Base-by-base conservation (phyloP, 805 yeast species). In the Cyberlindnera maritima region DNA sequence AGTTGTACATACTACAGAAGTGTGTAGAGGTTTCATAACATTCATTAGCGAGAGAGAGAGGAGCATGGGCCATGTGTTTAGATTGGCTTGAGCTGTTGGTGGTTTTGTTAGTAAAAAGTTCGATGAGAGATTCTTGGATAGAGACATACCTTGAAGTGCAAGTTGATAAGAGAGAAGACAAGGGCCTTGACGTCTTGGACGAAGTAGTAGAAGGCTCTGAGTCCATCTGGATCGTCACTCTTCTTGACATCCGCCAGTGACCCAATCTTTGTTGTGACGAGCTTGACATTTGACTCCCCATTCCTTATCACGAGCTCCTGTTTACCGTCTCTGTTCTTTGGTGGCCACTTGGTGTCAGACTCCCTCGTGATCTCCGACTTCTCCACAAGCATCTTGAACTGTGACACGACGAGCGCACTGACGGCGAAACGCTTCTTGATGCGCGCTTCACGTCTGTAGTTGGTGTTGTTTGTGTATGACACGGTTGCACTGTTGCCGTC, bases 391-490 rank as follows among this genome's bases (percentile, higher is more conserved):
- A 53, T 52, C 49, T 62, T 64, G 26, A 74, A 36, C 39, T 70
- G 65, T n/a, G 55, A 44, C 11, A 71, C 48, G n/a, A 70, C 70
- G 2, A 63, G 34, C 7, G 60, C 55, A 15, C 73, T 67, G 6
- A 74, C 51, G 3, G 59, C 51, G 35, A 67, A 57, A 33, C 66
- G 67, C 55, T 72, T 74, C 28, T 64, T 56, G 46, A 74, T 73
- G 46, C 66, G 42, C 4, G 68, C 66, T 39, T 73, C 78, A 31
- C 68, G 64, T 48, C 76, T 61, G 47, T 74, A 74, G 48, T 72
- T 70, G 3, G 77, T 70, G 48, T 70, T 72, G 48, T 74, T 74
- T n/a, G 74, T 73, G 50, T 74, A 74, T 39, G 73, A 58, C 28
- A 68, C 50, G 7, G 55, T 44, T 2, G 67, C 74, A 33, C 54